Evolutionary conservation across 805 yeast genomes (phyloP), one percentile per base, ranked within the genome.

Genomic region (Lachancea sp.): DNA sequence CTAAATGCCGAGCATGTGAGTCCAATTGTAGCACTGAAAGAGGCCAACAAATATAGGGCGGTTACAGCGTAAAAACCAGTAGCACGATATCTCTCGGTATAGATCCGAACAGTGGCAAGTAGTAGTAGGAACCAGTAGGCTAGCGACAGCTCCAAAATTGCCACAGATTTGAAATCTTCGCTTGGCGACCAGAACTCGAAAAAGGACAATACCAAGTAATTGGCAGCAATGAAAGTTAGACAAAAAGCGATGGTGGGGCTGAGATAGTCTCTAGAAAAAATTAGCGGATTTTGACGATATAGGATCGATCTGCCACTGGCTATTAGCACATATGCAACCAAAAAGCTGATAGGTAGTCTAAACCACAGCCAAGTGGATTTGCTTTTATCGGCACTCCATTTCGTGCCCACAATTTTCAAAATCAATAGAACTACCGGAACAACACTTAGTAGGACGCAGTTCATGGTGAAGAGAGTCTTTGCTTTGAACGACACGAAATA

Each of bases 331-430:
- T 64, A 53, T 0, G 91, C 75, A 8, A 75, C 42, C 0, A 60
- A 56, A 15, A 82, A 53, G 16, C 89, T 71, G 3, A 81, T 34
- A 1, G 95, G 90, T 29, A 81, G 71, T 52, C 89, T 73, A 17
- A 77, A 50, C 71, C 76, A 72, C 3, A 59, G 49, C 12, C 45
- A 18, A 32, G 62, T 54, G 3, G 58, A 49, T 51, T 76, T 74
- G 35, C 74, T 62, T 29, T 58, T 61, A 82, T 84, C 71, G 50
- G 70, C 72, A 50, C 65, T 69, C 58, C 70, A 72, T 60, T 62
- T 75, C 45, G 49, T 65, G 49, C 72, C 71, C 26, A 81, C 64
- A n/a, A 73, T 34, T 25, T 79, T 66, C 19, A 84, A 67, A 3
- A 77, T 57, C 1, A 76, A 46, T 10, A 74, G 59, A 1, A 78